These are phyloP conservation scores for Wickerhamomyces bovis DNA, from an alignment of 805 yeast species.

Conservation along the genomic window DNA sequence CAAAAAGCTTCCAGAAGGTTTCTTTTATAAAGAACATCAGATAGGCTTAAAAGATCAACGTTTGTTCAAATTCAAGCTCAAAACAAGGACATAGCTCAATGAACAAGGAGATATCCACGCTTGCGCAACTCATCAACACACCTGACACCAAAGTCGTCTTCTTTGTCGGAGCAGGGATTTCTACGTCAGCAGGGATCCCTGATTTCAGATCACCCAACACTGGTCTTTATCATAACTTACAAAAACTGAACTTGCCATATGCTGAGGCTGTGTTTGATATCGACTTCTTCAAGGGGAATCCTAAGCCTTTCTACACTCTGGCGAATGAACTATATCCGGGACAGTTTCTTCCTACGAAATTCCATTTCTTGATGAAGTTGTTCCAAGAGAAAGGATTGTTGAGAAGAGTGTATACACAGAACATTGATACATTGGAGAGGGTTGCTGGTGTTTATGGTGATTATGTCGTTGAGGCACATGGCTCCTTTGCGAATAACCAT, in stretches of 20 bases:
- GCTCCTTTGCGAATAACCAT: conserved; percentile 80
- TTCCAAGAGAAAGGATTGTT: conserved; percentile 59
- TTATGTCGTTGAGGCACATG: conserved; percentile 84
- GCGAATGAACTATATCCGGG: conserved; percentile 89
- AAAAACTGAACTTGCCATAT: conserved; percentile 70
- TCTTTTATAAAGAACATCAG: too few relatives aligned
- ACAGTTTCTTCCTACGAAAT: conserved; percentile 73
- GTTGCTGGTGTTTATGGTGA: conserved; percentile 68
- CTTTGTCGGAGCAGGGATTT: conserved; percentile 89
- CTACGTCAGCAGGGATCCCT: conserved; percentile 92
- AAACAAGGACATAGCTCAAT: too few relatives aligned
- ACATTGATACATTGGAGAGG: conserved; percentile 87
- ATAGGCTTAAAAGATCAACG: too few relatives aligned
- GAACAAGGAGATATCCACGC: background rate
- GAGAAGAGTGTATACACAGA: conserved; percentile 80
- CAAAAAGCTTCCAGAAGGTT: too few relatives aligned
- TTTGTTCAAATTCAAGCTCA: too few relatives aligned
- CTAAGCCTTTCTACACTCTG: conserved; percentile 77
- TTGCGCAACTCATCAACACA: conserved; percentile 7
- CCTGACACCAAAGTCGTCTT: conserved; percentile 42
- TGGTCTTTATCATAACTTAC: conserved; percentile 77
- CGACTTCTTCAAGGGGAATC: conserved; percentile 67
- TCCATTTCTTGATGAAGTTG: conserved; percentile 66
- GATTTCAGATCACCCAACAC: conserved; percentile 91
- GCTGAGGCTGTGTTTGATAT: conserved; percentile 96